These are phyloP conservation scores for Tolypocladium nubicola DNA, from an alignment of 2,329 filamentous ascomycete genomes.

Conservation along the genomic window DNA sequence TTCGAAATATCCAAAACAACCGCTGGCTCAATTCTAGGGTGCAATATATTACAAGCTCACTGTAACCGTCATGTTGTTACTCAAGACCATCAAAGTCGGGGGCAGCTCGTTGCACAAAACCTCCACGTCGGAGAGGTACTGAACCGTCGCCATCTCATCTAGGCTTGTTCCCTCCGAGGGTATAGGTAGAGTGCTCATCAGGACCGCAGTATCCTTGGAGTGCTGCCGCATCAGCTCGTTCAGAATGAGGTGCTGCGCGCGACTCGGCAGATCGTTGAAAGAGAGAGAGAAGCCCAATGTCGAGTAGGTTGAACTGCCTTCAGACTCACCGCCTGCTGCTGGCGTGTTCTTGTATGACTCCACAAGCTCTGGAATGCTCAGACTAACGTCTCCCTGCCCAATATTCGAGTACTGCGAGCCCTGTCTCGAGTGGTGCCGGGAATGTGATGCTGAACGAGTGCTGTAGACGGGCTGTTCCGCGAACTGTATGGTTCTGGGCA, in stretches of 20 bases:
- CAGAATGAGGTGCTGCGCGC: conserved; percentile 75
- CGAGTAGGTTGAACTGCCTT: conserved; percentile 35
- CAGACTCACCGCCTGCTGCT: conserved; percentile 13
- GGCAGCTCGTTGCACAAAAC: conserved; percentile 68
- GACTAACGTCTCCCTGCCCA: conserved; percentile 21
- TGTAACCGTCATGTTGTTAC: conserved; percentile 84
- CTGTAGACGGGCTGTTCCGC: conserved; percentile 26
- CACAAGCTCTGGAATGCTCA: conserved; percentile 34
- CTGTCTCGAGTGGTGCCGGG: conserved; percentile 24
- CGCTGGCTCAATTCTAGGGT: not conserved
- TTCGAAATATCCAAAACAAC: not conserved
- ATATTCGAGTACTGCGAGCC: conserved; percentile 22
- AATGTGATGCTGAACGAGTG: conserved; percentile 15
- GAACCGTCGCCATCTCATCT: conserved; percentile 58
- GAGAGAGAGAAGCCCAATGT: conserved; percentile 58
- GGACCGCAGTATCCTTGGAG: conserved; percentile 60
- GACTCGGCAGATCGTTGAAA: conserved; percentile 78
- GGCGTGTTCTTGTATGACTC: conserved; percentile 23
- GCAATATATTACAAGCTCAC: conserved; percentile 47
- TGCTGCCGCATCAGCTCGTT: conserved; percentile 71
- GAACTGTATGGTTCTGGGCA: conserved; percentile 54
- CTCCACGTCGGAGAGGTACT: conserved; percentile 69
- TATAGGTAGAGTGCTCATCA: conserved; percentile 76
- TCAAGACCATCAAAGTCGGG: conserved; percentile 68
- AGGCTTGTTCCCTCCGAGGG: conserved; percentile 66